These are phyloP conservation scores for Irpex lacteus DNA, from an alignment of 1,284 basidiomycete species.

Conservation along the genomic window DNA sequence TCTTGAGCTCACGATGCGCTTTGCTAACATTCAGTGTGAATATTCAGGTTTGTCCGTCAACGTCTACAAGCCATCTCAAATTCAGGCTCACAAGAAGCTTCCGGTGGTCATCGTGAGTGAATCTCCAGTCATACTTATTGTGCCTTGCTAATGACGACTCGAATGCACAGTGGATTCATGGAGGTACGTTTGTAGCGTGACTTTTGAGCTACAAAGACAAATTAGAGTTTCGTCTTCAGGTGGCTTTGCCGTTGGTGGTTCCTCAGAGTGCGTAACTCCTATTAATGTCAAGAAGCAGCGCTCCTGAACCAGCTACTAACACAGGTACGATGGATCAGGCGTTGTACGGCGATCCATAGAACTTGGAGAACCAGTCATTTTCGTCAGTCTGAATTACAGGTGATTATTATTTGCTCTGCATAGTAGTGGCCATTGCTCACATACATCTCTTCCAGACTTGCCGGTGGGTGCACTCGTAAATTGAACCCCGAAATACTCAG, in stretches of 20 bases:
- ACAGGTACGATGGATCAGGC: conserved; percentile 24
- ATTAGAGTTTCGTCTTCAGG: conserved; percentile 13
- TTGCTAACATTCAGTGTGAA: neutral
- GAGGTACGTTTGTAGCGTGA: conserved; percentile 33
- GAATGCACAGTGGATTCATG: conserved; percentile 47
- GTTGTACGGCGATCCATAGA: conserved; percentile 33
- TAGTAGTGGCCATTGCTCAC: neutral
- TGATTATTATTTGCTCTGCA: neutral
- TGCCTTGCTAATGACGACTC: neutral
- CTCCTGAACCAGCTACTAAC: neutral
- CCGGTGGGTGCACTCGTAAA: neutral
- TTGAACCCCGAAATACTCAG: neutral
- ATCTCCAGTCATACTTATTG: neutral
- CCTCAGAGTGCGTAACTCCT: neutral
- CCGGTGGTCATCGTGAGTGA: neutral
- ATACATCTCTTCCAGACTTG: neutral
- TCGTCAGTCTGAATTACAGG: conserved; percentile 34
- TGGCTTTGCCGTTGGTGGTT: conserved; percentile 28
- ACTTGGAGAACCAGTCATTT: conserved; percentile 32
- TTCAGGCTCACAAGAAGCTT: neutral
- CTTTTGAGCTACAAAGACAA: conserved; percentile 1
- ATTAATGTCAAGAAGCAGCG: neutral
- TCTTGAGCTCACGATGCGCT: neutral
- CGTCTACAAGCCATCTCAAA: neutral
- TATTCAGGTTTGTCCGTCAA: neutral